A percentile compares a stretch with the other conserved stretches of the same genome.
Evolutionary conservation across 169 alveolate species (phyloP).

Genomic region (Miamiensis avidus): DNA sequence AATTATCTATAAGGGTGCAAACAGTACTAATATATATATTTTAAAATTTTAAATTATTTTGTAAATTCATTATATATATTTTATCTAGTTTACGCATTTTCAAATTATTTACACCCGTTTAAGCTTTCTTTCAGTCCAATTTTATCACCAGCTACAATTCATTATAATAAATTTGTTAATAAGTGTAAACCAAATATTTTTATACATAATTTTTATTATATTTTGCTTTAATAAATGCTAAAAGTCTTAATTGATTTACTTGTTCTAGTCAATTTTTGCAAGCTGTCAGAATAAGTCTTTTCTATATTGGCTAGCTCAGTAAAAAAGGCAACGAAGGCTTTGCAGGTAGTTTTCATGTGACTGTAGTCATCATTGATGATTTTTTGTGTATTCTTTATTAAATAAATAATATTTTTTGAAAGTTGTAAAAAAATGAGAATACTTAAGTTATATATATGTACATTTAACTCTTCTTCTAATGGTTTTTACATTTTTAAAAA

Average conservation of each 20-base stretch:
- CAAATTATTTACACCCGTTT: conserved; percentile 9
- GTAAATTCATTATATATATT: no score
- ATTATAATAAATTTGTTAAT: not conserved
- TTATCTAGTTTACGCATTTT: conserved; percentile 11
- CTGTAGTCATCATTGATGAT: conserved; percentile 8
- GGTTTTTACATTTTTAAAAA: no score
- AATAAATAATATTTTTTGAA: no score
- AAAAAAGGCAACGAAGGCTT: conserved; percentile 21
- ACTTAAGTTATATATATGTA: no score
- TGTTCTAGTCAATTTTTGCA: conserved; percentile 18
- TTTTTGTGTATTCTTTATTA: conserved; percentile 1
- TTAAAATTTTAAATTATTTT: not conserved
- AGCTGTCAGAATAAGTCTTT: conserved; percentile 1
- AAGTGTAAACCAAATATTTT: not conserved
- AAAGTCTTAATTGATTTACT: not conserved
- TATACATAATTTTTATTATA: no score
- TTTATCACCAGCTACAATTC: conserved; percentile 9
- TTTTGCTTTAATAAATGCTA: no score
- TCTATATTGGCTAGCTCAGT: conserved; percentile 6
- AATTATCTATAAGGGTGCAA: not conserved
- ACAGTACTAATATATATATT: not conserved
- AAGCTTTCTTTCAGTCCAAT: conserved; percentile 18
- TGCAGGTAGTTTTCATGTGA: conserved; percentile 10
- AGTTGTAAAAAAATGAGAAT: no score
- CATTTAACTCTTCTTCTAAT: no score